phyloP scores from a whole-genome alignment of 2,329 filamentous ascomycete genomes.

The Cladophialophora exuberans region DNA sequence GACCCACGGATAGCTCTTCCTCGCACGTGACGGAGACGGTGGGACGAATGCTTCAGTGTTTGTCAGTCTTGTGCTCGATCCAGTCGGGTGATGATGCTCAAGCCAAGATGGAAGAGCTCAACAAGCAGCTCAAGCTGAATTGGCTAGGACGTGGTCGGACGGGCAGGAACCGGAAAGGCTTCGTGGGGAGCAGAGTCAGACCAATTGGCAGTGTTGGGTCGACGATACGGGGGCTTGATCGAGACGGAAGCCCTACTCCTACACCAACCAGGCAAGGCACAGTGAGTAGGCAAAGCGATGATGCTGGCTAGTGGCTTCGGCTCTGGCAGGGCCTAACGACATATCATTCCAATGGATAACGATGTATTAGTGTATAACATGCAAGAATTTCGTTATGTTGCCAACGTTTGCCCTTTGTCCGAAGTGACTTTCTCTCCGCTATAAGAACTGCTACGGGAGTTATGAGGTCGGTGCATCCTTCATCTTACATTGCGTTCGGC shows the following conservation, averaged over 20 bases:
- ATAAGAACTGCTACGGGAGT: too few relatives aligned
- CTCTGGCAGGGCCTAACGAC: neutral
- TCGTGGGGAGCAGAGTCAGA: constrained; percentile 70
- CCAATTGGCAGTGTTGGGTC: constrained; percentile 23
- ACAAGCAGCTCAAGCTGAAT: constrained; percentile 89
- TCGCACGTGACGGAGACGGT: constrained; percentile 91
- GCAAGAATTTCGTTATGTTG: constrained; percentile 8
- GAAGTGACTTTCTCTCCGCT: too few relatives aligned
- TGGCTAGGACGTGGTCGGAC: constrained; percentile 92
- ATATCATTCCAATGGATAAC: neutral
- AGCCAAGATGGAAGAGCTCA: constrained; percentile 78
- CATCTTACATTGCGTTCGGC: too few relatives aligned
- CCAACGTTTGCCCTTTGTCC: too few relatives aligned
- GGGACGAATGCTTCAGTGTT: constrained; percentile 92
- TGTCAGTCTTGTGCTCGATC: constrained; percentile 83
- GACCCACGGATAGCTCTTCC: constrained; percentile 51
- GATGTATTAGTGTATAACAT: constrained; percentile 1
- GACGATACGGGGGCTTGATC: constrained; percentile 27
- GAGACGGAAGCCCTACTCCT: constrained; percentile 35
- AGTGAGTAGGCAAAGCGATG: constrained; percentile 29
- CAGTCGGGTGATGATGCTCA: constrained; percentile 73
- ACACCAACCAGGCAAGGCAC: constrained; percentile 36
- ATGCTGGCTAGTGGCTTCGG: constrained; percentile 9
- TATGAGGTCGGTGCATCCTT: too few relatives aligned
- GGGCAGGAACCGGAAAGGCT: constrained; percentile 83